Percentiles rank a stretch among this genome's conserved stretches.
These are phyloP conservation scores for Pugionium cornutum DNA, from an alignment of 345 rosid species.

Conservation along the genomic window DNA sequence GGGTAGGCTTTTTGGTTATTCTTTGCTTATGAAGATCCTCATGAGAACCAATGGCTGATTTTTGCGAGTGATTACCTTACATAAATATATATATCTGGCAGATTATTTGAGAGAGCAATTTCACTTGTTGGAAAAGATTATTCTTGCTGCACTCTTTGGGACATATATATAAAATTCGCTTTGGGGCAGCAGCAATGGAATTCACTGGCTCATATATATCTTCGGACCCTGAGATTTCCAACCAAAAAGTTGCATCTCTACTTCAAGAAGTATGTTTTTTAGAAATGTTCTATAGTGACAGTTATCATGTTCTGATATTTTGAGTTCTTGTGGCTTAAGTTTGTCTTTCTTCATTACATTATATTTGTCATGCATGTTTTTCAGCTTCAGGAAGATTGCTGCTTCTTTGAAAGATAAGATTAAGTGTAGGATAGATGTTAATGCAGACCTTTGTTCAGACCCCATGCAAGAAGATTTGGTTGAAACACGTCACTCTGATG, in stretches of 20 bases:
- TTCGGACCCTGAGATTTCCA: constrained; percentile 70
- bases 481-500: constrained; percentile 45
- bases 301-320: not conserved
- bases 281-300: constrained; percentile 11
- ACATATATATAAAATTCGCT: constrained; percentile 71
- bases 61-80: not conserved
- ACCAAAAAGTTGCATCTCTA: constrained; percentile 67
- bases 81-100: constrained; percentile 36
- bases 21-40: no score
- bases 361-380: constrained; percentile 26
- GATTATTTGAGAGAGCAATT: constrained; percentile 73
- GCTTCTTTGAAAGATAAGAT: constrained; percentile 61
- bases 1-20: constrained; percentile 13
- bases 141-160: constrained; percentile 71
- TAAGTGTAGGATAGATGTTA: constrained; percentile 39
- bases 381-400: constrained; percentile 75
- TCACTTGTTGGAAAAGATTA: constrained; percentile 89
- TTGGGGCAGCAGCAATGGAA: constrained; percentile 64
- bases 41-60: not conserved
- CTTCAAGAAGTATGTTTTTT: constrained; percentile 59
- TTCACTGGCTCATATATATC: constrained; percentile 61
- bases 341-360: constrained; percentile 2
- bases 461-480: constrained; percentile 46
- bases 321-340: constrained; percentile 11
- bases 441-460: constrained; percentile 43